Evolutionary conservation across 306 rosid genomes (phyloP).

Genomic region (Lathyrus tuberosus): DNA sequence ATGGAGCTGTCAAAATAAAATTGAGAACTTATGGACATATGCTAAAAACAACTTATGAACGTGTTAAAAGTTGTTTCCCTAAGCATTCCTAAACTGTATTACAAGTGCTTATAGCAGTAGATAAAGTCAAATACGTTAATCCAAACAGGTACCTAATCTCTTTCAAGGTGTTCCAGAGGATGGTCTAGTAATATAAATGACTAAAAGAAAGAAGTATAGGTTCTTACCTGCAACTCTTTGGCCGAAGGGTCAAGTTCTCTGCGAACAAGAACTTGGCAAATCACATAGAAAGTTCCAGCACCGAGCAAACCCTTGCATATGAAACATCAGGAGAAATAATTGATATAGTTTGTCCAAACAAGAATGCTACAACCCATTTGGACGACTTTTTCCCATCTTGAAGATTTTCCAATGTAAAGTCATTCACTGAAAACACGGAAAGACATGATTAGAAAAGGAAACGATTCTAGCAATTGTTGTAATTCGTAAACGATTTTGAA

Average conservation of each 20-base stretch:
- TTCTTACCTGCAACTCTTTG: constrained; percentile 84
- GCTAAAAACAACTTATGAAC: no score
- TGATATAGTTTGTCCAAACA: constrained; percentile 63
- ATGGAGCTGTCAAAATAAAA: no score
- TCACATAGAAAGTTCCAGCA: constrained; percentile 77
- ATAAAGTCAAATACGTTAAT: no score
- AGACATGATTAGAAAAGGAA: constrained; percentile 26
- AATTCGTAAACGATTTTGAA: constrained; percentile 18
- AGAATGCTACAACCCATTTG: constrained; percentile 56
- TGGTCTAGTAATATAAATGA: constrained; percentile 14
- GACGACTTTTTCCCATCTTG: constrained; percentile 47
- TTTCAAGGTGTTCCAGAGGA: constrained; percentile 32
- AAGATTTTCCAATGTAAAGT: constrained; percentile 43
- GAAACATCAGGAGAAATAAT: constrained; percentile 63
- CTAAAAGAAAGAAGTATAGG: constrained; percentile 33
- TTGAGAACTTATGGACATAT: no score
- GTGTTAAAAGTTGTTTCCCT: no score
- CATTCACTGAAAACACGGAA: constrained; percentile 47
- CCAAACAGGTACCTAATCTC: constrained; percentile 10
- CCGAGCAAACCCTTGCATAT: constrained; percentile 81
- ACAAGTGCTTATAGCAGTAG: no score
- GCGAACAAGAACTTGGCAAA: constrained; percentile 95
- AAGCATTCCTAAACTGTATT: no score
- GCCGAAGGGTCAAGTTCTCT: constrained; percentile 99
- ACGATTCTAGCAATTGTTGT: not conserved